These are phyloP conservation scores for Mycena albidolilacea DNA, from an alignment of 768 basidiomycete genomes.

Conservation along the genomic window DNA sequence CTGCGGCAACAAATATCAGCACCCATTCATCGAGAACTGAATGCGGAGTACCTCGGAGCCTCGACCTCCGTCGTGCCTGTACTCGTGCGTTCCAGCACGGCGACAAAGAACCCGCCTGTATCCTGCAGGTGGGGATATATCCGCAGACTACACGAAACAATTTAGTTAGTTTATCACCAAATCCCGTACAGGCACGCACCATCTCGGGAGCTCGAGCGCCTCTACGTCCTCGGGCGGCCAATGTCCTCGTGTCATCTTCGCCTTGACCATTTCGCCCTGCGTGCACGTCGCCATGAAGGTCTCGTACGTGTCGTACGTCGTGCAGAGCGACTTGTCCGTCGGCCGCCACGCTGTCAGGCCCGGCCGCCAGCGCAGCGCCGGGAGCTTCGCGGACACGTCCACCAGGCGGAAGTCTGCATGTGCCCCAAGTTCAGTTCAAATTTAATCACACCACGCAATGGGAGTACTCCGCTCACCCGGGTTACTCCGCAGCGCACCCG, in stretches of 20 bases:
- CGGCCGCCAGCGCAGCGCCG: constrained; percentile 79
- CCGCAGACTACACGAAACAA: constrained; percentile 71
- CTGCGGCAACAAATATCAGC: constrained; percentile 32
- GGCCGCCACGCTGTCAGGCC: constrained; percentile 88
- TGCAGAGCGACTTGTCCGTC: constrained; percentile 67
- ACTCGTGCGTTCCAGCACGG: constrained; percentile 76
- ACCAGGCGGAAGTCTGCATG: constrained; percentile 80
- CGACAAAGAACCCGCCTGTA: constrained; percentile 98
- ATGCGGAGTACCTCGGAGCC: constrained; percentile 40
- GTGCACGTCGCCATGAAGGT: constrained; percentile 66
- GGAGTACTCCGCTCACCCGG: constrained; percentile 71
- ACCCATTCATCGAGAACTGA: background rate
- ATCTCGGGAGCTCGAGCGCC: constrained; percentile 75
- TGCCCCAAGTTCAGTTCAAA: no score
- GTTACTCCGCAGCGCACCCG: constrained; percentile 81
- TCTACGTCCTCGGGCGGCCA: constrained; percentile 85
- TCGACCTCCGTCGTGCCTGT: background rate
- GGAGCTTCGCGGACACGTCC: constrained; percentile 81
- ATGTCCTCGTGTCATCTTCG: constrained; percentile 78
- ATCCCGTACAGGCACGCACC: constrained; percentile 62
- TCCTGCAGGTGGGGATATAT: constrained; percentile 97
- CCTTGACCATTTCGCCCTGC: constrained; percentile 63
- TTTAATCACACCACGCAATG: no score
- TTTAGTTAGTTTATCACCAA: background rate
- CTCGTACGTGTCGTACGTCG: constrained; percentile 71